Percentiles rank a stretch among this genome's conserved stretches.
These are phyloP conservation scores for Galerina marginata DNA, from an alignment of 768 basidiomycete genomes.

Conservation along the genomic window DNA sequence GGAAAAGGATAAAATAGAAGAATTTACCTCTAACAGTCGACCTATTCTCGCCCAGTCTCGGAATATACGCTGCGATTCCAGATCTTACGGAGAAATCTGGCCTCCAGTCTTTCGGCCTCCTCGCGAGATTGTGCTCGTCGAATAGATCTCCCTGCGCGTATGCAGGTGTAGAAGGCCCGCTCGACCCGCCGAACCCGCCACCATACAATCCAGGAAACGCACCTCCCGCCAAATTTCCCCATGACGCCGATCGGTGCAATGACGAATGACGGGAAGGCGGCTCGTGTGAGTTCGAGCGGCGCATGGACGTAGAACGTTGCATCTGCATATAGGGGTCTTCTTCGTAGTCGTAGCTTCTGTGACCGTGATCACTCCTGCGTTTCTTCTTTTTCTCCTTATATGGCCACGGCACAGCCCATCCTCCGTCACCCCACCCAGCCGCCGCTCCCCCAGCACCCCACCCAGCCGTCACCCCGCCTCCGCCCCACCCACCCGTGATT, in stretches of 20 bases:
- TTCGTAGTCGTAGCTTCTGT: not conserved
- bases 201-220: not conserved
- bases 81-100: constrained; percentile 40
- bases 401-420: constrained; percentile 6
- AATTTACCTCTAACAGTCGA: constrained; percentile 40
- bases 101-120: constrained; percentile 49
- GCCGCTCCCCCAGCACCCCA: not conserved
- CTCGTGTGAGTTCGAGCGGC: constrained; percentile 24
- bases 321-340: not conserved
- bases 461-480: constrained; percentile 1
- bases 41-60: constrained; percentile 30
- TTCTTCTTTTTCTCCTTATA: constrained; percentile 19
- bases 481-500: constrained; percentile 25
- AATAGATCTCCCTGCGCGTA: constrained; percentile 35
- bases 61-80: constrained; percentile 31
- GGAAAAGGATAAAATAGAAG: not conserved
- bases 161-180: constrained; percentile 13
- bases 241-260: constrained; percentile 26
- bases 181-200: constrained; percentile 1
- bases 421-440: constrained; percentile 1
- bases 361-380: constrained; percentile 5
- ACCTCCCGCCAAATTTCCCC: constrained; percentile 11
- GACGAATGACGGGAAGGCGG: constrained; percentile 1
- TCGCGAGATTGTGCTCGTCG: constrained; percentile 39
- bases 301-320: constrained; percentile 7